Evolutionary conservation across 208 protist species (phyloP).

Genomic region (Blastocrithidia nonstop): DNA sequence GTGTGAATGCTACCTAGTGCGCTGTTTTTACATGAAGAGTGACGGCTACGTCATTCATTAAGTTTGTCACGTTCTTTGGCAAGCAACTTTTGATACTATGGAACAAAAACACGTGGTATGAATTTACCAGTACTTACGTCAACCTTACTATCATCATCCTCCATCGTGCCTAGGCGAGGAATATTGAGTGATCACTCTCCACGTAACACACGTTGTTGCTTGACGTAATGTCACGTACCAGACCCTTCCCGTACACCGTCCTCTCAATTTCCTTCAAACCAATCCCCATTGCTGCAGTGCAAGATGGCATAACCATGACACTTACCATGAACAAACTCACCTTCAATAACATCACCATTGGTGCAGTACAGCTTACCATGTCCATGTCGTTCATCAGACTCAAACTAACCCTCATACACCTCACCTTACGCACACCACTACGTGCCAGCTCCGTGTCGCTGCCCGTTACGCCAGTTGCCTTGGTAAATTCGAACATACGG

Average conservation of each 20-base stretch:
- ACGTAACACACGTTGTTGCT: conserved; percentile 43
- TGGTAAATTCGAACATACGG: conserved; percentile 74
- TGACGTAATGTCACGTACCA: conserved; percentile 73
- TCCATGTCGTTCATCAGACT: conserved; percentile 38
- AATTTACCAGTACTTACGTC: conserved; percentile 31
- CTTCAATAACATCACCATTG: conserved; percentile 73
- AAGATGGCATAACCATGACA: conserved; percentile 71
- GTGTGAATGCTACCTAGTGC: too few species aligned
- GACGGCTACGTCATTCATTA: conserved; percentile 31
- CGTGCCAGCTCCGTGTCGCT: conserved; percentile 69
- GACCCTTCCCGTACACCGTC: conserved; percentile 69
- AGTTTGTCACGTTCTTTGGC: conserved; percentile 39
- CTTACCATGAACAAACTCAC: conserved; percentile 46
- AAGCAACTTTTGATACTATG: conserved; percentile 50
- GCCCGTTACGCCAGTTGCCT: conserved; percentile 68
- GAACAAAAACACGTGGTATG: conserved; percentile 59
- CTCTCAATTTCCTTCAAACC: conserved; percentile 81
- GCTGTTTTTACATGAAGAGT: conserved; percentile 6
- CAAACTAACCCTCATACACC: conserved; percentile 79
- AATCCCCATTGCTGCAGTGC: conserved; percentile 38
- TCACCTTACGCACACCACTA: conserved; percentile 72
- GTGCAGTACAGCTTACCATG: conserved; percentile 61
- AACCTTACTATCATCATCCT: conserved; percentile 58
- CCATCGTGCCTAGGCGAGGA: conserved; percentile 52
- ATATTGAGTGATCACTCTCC: conserved; percentile 79